Conservation (phyloP, 2,329 filamentous ascomycete genomes). For the Neonectria magnoliae region DNA sequence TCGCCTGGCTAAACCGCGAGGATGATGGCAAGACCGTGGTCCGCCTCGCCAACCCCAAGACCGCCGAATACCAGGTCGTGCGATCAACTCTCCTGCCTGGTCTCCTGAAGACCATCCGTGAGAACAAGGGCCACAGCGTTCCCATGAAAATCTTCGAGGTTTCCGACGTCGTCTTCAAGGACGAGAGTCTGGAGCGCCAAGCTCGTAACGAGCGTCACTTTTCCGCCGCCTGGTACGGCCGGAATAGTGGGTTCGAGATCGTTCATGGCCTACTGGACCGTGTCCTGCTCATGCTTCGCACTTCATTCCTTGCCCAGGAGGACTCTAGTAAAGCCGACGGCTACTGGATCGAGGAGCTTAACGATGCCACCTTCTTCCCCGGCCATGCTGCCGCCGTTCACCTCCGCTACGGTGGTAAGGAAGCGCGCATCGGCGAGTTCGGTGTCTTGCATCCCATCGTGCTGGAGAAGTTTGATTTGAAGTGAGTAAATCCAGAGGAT, state of each 20-base stretch:
- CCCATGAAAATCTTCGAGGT: constrained; percentile 95
- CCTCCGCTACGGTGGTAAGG: constrained; percentile 78
- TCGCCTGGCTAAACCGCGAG: constrained; percentile 89
- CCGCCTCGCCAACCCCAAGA: constrained; percentile 91
- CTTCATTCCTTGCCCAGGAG: constrained; percentile 75
- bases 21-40: constrained; percentile 87
- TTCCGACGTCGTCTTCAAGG: constrained; percentile 92
- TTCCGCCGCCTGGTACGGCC: constrained; percentile 94
- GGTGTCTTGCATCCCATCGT: constrained; percentile 94
- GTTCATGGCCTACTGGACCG: constrained; percentile 95
- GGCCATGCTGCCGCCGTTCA: constrained; percentile 90
- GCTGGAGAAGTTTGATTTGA: constrained; percentile 91
- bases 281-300: constrained; percentile 90
- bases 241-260: constrained; percentile 92
- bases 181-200: constrained; percentile 81
- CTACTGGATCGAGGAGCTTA: constrained; percentile 95
- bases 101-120: constrained; percentile 90
- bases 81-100: constrained; percentile 87
- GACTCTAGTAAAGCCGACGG: constrained; percentile 70
- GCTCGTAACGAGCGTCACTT: constrained; percentile 94
- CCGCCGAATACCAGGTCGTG: constrained; percentile 91
- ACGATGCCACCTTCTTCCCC: constrained; percentile 90
- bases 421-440: constrained; percentile 84
- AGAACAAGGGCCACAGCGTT: constrained; percentile 89
- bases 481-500: constrained; percentile 59